phyloP scores from a whole-genome alignment of 371 early-diverging fungal genomes.

The Coemansia sp. region DNA sequence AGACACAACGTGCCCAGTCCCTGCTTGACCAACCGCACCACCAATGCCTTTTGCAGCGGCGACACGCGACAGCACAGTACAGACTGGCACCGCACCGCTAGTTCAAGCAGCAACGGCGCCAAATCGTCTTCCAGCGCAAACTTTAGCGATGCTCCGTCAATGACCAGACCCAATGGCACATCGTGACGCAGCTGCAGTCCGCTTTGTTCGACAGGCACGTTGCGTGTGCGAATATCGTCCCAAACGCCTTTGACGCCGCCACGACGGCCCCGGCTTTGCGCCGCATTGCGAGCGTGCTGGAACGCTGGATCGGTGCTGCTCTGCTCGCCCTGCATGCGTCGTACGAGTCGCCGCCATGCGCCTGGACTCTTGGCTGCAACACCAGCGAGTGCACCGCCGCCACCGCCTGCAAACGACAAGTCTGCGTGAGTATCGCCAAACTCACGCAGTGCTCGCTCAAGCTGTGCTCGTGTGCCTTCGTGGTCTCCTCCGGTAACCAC shows the following conservation, averaged over 20 bases:
- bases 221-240: constrained; percentile 50
- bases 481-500: constrained; percentile 64
- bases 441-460: constrained; percentile 58
- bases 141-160: constrained; percentile 85
- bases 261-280: constrained; percentile 27
- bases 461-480: constrained; percentile 58
- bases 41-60: constrained; percentile 87
- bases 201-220: constrained; percentile 26
- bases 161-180: constrained; percentile 70
- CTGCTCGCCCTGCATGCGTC: constrained; percentile 10
- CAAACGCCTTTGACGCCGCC: constrained; percentile 40
- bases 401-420: constrained; percentile 33
- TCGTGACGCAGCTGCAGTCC: constrained; percentile 43
- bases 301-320: constrained; percentile 23
- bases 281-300: constrained; percentile 19
- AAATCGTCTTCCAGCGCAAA: constrained; percentile 65
- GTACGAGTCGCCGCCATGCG: constrained; percentile 37
- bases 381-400: constrained; percentile 42
- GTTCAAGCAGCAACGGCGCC: constrained; percentile 61
- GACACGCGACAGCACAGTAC: constrained; percentile 88
- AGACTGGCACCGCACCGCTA: constrained; percentile 69
- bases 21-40: constrained; percentile 67
- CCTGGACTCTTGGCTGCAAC: constrained; percentile 32
- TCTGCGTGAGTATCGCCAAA: constrained; percentile 46
- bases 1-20: constrained; percentile 71